phyloP scores from a whole-genome alignment of 2,329 filamentous ascomycete genomes.

The Dactylella cylindrospora region DNA sequence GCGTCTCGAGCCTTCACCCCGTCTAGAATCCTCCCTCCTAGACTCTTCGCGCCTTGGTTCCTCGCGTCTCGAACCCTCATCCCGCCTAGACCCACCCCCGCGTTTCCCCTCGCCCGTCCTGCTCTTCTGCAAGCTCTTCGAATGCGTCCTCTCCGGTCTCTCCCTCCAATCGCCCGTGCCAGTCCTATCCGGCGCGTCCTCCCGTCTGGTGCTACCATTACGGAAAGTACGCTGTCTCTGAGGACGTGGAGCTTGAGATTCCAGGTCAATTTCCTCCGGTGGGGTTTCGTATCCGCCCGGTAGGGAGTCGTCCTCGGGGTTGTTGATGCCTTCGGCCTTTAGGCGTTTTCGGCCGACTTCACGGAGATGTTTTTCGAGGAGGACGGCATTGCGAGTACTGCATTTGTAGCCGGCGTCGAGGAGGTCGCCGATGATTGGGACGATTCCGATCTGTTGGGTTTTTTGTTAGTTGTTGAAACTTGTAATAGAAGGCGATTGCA shows the following conservation, averaged over 20 bases:
- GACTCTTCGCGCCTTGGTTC: slow-evolving; percentile 2
- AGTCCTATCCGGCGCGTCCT: not conserved
- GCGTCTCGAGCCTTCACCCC: slow-evolving; percentile 15
- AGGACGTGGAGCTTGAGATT: slow-evolving; percentile 17
- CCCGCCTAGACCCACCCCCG: no score
- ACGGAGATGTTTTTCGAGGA: slow-evolving; percentile 69
- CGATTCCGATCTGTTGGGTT: slow-evolving; percentile 62
- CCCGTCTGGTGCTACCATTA: slow-evolving; percentile 4
- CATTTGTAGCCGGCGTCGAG: slow-evolving; percentile 68
- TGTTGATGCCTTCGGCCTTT: slow-evolving; percentile 21
- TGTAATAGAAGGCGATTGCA: not conserved
- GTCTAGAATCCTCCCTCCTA: slow-evolving; percentile 7
- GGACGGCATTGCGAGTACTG: slow-evolving; percentile 73
- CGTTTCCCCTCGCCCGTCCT: no score
- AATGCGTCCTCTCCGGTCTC: slow-evolving; percentile 11
- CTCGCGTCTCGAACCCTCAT: no score
- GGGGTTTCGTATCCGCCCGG: slow-evolving; percentile 20
- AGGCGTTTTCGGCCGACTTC: slow-evolving; percentile 62
- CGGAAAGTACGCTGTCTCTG: slow-evolving; percentile 1
- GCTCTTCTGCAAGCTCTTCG: slow-evolving; percentile 8
- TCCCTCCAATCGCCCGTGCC: slow-evolving; percentile 1
- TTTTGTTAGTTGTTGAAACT: not conserved
- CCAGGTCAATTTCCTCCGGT: slow-evolving; percentile 30
- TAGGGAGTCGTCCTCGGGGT: slow-evolving; percentile 19
- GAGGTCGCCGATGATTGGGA: slow-evolving; percentile 75